A percentile compares a stretch with the other conserved stretches of the same genome.
These are phyloP conservation scores for Beauveria scarabaeidicola DNA, from an alignment of 2,329 filamentous ascomycete genomes.

Conservation along the genomic window DNA sequence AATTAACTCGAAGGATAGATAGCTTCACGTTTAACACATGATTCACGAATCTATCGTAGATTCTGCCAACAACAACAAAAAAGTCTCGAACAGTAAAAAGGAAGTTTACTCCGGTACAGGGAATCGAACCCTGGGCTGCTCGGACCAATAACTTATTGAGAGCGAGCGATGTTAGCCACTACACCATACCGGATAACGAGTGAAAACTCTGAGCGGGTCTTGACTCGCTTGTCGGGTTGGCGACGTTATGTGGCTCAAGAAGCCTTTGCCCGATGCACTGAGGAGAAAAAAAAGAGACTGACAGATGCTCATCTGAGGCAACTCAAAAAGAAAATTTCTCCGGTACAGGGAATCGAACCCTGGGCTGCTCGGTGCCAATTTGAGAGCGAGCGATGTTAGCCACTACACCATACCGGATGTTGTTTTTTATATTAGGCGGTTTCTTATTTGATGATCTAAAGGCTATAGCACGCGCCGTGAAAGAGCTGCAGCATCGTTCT, in stretches of 20 bases:
- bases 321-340: slow-evolving; percentile 11
- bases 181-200: slow-evolving; percentile 25
- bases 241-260: not conserved
- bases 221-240: not conserved
- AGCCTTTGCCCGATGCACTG: not conserved
- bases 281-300: not conserved
- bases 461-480: too few species aligned
- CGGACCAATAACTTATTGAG: slow-evolving; percentile 18
- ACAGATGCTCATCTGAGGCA: not conserved
- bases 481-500: too few species aligned
- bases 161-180: slow-evolving; percentile 30
- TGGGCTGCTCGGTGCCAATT: slow-evolving; percentile 13
- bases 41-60: too few species aligned
- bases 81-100: not conserved
- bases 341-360: slow-evolving; percentile 16
- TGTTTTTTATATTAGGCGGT: not conserved
- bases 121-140: slow-evolving; percentile 16
- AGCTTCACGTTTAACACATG: too few species aligned
- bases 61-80: not conserved
- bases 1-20: too few species aligned
- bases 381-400: slow-evolving; percentile 30
- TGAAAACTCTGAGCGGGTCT: not conserved
- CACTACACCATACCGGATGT: slow-evolving; percentile 28
- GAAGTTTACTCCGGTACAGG: slow-evolving; percentile 12
- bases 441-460: not conserved